These are phyloP conservation scores for Pythium guiyangense DNA, from an alignment of 352 stramenopile genomes.

Conservation along the genomic window DNA sequence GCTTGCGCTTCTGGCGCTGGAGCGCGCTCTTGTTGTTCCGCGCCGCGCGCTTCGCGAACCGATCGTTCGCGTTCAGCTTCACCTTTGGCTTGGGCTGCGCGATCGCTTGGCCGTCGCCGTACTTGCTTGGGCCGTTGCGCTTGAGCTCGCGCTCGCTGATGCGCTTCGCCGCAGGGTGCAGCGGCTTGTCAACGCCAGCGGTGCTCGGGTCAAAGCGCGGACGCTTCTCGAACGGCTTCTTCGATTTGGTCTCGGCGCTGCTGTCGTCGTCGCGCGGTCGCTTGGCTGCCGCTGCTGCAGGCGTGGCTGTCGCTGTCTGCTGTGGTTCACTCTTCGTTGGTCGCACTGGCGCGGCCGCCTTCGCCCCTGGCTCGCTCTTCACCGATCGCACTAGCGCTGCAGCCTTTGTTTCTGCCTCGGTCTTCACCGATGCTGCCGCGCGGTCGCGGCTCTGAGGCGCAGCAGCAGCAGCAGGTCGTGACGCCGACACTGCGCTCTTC, in stretches of 20 bases:
- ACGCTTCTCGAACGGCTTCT: slow-evolving; percentile 10
- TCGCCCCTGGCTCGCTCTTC: too few species aligned
- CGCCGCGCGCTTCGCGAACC: slow-evolving; percentile 4
- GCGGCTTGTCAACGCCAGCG: slow-evolving; percentile 5
- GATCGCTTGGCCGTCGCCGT: background rate
- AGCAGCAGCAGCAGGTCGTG: too few species aligned
- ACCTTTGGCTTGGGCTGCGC: slow-evolving; percentile 13
- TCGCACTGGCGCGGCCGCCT: too few species aligned
- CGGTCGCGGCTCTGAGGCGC: too few species aligned
- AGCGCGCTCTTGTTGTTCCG: slow-evolving; percentile 15
- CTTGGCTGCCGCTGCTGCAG: slow-evolving; percentile 1
- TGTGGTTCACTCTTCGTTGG: background rate
- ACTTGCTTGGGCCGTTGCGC: slow-evolving; percentile 12
- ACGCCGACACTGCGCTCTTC: too few species aligned
- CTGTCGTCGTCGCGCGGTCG: slow-evolving; percentile 11
- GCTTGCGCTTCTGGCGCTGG: slow-evolving; percentile 15
- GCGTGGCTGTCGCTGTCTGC: background rate
- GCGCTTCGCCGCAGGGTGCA: slow-evolving; percentile 10
- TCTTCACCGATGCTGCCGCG: too few species aligned
- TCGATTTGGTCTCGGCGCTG: too few species aligned
- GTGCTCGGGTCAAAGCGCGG: slow-evolving; percentile 2
- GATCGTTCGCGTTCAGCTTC: background rate
- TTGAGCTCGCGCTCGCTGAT: slow-evolving; percentile 10
- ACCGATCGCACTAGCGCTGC: too few species aligned
- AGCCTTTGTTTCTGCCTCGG: too few species aligned